Evolutionary conservation across 768 basidiomycete species (phyloP), one percentile per base, ranked within the genome.

Genomic region (Dacryopinax spathularia): DNA sequence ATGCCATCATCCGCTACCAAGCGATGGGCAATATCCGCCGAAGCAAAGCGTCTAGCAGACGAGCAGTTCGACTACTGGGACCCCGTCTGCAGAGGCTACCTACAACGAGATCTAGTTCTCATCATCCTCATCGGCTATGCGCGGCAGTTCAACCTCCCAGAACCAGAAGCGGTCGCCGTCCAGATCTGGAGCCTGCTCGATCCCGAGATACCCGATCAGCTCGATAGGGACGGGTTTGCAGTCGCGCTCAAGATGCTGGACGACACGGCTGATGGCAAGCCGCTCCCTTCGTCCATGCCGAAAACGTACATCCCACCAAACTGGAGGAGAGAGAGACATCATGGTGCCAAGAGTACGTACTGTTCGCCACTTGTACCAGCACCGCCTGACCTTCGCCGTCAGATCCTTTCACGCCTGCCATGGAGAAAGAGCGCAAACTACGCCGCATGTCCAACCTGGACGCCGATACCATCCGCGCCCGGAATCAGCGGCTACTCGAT

Each of bases 41-140:
- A 56, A 56, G 48, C 25, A 22, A 56, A 20, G 25, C 48, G 10
- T 7, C 48, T 56, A 29, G 48, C 48, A 56, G 48, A 56, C 20
- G 48, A 56, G 48, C 48, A 56, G 31, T 56, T 56, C 48, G 48
- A 56, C 48, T 56, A 56, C 25, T 56, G 48, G 48, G 48, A 56
- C 25, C 48, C 48, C 7, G 48, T 56, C 9, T 56, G 48, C 48
- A 22, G 48, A 22, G 48, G 48, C 3, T 56, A 56, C 48, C 48
- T 56, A 7, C 48, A 56, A 29, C 48, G 48, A 29, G 48, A 56
- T 31, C 48, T 56, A 13, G 48, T 56, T 9, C 48, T 56, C 25
- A 56, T 56, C 25, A 56, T 56, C 48, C 48, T 56, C 15, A 56
- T 56, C 29, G 48, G 48, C 2, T 56, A 56, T 29, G 48, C 48